Conservation (phyloP, 2,329 filamentous ascomycete species). For the Tolypocladium paradoxum region DNA sequence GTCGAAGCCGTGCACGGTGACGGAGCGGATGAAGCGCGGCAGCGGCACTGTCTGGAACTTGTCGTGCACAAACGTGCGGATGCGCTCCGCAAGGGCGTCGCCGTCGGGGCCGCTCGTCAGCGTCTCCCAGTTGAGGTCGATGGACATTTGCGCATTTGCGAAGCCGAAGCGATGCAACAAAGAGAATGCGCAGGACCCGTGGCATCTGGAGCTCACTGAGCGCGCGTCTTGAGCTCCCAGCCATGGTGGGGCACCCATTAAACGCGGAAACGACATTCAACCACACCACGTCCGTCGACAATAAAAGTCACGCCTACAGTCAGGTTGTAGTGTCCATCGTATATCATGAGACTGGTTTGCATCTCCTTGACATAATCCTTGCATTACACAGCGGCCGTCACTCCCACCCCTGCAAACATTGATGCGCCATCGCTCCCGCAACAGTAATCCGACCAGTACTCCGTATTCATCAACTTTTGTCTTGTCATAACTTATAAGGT, state of each 20-base stretch:
- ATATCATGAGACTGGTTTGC: background rate
- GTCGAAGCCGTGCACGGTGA: constrained; percentile 87
- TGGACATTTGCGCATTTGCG: constrained; percentile 57
- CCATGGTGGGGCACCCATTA: background rate
- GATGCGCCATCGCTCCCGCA: background rate
- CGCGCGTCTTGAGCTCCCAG: background rate
- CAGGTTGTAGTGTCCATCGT: background rate
- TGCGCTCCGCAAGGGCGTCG: constrained; percentile 68
- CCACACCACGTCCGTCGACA: background rate
- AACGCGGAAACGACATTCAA: background rate
- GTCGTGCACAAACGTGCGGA: constrained; percentile 88
- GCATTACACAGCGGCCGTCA: background rate
- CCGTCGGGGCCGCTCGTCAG: constrained; percentile 86
- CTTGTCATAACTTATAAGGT: background rate
- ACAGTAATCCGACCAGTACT: background rate
- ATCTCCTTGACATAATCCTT: background rate
- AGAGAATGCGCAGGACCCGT: background rate
- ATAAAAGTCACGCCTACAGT: background rate
- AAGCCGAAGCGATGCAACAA: background rate
- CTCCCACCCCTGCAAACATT: background rate
- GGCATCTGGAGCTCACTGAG: background rate
- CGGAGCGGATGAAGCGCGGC: constrained; percentile 92
- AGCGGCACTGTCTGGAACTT: constrained; percentile 89
- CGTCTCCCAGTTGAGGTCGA: constrained; percentile 93
- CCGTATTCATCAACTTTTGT: background rate